A percentile compares a stretch with the other conserved stretches of the same genome.
Evolutionary conservation across 2,329 filamentous ascomycete genomes (phyloP).

Genomic region (Sordariomycetes sp.): DNA sequence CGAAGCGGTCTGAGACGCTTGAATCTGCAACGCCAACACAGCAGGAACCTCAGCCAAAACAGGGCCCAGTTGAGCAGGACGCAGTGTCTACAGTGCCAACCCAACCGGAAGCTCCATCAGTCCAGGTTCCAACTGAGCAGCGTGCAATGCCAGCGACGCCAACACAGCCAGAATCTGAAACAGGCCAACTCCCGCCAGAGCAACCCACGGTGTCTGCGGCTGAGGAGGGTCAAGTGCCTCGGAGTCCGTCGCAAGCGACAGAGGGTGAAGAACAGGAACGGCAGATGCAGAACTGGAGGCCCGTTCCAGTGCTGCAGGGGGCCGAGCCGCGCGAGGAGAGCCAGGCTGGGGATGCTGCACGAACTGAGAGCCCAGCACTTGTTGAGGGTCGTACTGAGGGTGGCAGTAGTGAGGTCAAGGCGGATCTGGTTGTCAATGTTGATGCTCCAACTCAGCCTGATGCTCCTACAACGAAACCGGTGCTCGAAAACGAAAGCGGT

Average conservation of each 20-base stretch:
- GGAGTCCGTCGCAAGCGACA: background rate
- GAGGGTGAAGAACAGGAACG: background rate
- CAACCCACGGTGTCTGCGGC: background rate
- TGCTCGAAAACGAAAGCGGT: background rate
- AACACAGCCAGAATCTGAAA: no score
- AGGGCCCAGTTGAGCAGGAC: background rate
- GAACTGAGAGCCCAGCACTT: background rate
- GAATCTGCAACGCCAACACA: background rate
- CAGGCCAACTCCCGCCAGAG: no score
- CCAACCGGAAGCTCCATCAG: no score
- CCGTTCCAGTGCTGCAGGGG: conserved; percentile 1
- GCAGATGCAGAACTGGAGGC: conserved; percentile 2
- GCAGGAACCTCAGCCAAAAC: background rate
- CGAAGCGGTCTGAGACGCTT: background rate
- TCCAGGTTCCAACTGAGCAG: no score
- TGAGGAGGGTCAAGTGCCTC: background rate
- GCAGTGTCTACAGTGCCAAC: no score
- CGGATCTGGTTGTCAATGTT: background rate
- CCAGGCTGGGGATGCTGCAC: background rate
- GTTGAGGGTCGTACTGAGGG: background rate
- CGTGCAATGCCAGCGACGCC: no score
- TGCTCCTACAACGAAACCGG: background rate
- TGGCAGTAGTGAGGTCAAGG: background rate
- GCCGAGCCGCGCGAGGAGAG: background rate
- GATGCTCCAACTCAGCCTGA: no score